Evolutionary conservation across 805 yeast genomes (phyloP), one percentile per base, ranked within the genome.

Genomic region (Scheffersomyces stipitis): DNA sequence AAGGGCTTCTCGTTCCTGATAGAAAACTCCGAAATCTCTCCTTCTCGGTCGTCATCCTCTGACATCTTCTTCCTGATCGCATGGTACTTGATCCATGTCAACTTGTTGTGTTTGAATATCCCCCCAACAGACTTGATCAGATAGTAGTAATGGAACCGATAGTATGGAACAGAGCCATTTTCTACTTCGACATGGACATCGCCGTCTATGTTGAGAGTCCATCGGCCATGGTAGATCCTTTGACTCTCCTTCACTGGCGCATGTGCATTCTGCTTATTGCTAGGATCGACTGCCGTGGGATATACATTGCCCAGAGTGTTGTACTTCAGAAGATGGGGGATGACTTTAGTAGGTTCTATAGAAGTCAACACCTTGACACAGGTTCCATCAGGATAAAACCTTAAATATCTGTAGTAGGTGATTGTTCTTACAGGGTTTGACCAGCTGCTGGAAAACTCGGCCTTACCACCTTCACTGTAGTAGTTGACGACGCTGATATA

Each of bases 401-500:
- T 69, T 24, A 83, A 61, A 58, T 89, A 93, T 44, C 99, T 67
- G 56, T 87, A 91, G 54, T 91, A 91, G 0, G 96, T 86, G 28
- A 91, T 85, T 56, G 88, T 79, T 48, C 86, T 79, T 15, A 86
- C 77, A 1, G 96, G 96, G 42, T 79, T 78, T 30, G 73, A 60
- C 83, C 93, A 80, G 4, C 85, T 73, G 20, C 70, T 68, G 1
- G 86, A 76, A 30, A 81, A 76, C 45, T 78, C 86, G 6, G 79
- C 74, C 34, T 81, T 73, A 2, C 86, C 83, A 26, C 97, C 97
- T 51, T 86, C 88, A 37, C 95, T 75, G 47, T 84, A 76, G 60
- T 89, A 90, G 42, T 85, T 85, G 34, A 90, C 86, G 14, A 82
- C 85, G 49, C 95, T 81, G 15, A 91, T 85, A 50, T 91, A 91